phyloP scores from a whole-genome alignment of 306 rosid species.

The Trifolium subterraneum region DNA sequence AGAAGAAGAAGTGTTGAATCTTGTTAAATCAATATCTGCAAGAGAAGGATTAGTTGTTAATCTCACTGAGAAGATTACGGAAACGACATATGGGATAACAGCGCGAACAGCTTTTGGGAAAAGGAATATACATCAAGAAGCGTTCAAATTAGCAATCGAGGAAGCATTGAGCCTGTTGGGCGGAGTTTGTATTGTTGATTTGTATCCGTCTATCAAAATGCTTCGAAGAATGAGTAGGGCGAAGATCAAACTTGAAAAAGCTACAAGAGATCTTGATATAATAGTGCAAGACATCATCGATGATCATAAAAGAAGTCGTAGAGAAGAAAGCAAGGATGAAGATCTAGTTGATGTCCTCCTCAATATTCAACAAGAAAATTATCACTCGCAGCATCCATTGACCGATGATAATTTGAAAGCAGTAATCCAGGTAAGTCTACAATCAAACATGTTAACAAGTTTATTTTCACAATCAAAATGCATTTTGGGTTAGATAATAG shows the following conservation, averaged over 20 bases:
- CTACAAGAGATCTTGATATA: background rate
- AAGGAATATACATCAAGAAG: background rate
- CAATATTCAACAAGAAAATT: conserved; percentile 1
- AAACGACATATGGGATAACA: background rate
- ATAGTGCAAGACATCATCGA: background rate
- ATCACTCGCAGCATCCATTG: background rate
- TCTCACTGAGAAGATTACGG: background rate
- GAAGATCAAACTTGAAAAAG: background rate
- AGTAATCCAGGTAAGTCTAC: background rate
- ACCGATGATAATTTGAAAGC: background rate
- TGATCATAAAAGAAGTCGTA: background rate
- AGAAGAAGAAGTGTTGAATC: conserved; percentile 36
- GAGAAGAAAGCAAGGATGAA: background rate
- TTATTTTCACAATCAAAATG: background rate
- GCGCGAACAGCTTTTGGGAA: background rate
- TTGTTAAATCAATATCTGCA: conserved; percentile 17
- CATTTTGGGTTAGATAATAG: background rate
- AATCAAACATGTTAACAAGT: background rate
- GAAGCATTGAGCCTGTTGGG: background rate
- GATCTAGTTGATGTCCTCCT: conserved; percentile 2
- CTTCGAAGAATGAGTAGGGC: background rate
- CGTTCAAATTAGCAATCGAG: background rate
- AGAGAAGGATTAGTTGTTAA: conserved; percentile 35
- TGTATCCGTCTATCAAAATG: conserved; percentile 5
- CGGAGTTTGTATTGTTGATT: background rate